phyloP scores from a whole-genome alignment of 495 filamentous ascomycete genomes.

The Gamarada debralockiae region DNA sequence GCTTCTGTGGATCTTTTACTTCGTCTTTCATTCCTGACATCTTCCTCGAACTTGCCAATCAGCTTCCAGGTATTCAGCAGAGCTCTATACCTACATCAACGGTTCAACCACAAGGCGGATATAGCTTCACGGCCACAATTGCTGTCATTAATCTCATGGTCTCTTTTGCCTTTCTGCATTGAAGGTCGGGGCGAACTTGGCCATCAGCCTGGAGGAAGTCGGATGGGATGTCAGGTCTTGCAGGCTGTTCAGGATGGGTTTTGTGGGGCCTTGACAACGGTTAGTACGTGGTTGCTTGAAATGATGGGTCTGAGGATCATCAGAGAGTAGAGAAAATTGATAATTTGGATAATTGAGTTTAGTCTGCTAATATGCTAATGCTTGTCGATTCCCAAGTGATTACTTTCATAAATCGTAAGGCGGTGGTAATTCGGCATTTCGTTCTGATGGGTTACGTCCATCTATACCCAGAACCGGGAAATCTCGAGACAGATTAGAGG shows the following conservation, averaged over 20 bases:
- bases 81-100: constrained; percentile 14
- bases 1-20: constrained; percentile 90
- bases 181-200: constrained; percentile 71
- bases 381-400: too few species aligned
- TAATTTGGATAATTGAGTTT: too few species aligned
- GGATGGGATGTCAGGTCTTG: constrained; percentile 70
- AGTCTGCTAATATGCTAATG: too few species aligned
- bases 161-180: constrained; percentile 63
- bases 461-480: too few species aligned
- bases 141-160: constrained; percentile 66
- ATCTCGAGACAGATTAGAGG: not conserved
- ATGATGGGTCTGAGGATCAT: constrained; percentile 59
- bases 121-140: constrained; percentile 76
- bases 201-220: constrained; percentile 49
- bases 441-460: too few species aligned
- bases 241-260: constrained; percentile 85
- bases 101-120: constrained; percentile 57
- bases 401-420: too few species aligned
- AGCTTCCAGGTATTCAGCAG: constrained; percentile 55
- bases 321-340: too few species aligned
- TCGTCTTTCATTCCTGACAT: constrained; percentile 84
- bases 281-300: constrained; percentile 86
- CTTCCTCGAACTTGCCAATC: constrained; percentile 78
- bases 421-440: too few species aligned
- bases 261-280: constrained; percentile 82